Evolutionary conservation across 1,284 basidiomycete genomes (phyloP).

Genomic region (Puccinia polysora): DNA sequence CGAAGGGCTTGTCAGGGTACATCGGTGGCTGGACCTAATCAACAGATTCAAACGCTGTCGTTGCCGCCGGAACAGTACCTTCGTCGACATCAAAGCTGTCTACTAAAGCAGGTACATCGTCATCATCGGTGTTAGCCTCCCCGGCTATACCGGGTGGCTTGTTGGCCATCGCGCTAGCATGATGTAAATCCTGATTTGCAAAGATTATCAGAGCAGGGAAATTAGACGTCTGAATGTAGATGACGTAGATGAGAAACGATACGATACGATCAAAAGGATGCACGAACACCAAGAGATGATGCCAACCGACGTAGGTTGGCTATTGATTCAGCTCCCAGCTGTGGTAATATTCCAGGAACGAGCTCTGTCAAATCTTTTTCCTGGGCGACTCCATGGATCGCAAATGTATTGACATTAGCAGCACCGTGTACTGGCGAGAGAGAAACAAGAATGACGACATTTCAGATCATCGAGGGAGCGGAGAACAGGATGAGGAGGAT

Average conservation of each 20-base stretch:
- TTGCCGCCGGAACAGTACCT: conserved; percentile 15
- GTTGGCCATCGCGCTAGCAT: conserved; percentile 16
- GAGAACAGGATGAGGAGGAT: background rate
- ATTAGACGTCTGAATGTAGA: background rate
- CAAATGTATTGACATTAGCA: conserved; percentile 86
- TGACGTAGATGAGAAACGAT: background rate
- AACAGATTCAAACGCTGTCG: conserved; percentile 38
- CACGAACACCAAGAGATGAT: conserved; percentile 43
- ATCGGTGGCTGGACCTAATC: conserved; percentile 22
- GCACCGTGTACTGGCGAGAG: conserved; percentile 77
- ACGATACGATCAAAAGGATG: background rate
- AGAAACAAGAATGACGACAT: background rate
- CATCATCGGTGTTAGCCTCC: conserved; percentile 39
- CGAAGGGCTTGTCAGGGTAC: too few species aligned
- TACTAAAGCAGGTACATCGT: conserved; percentile 42
- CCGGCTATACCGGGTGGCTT: conserved; percentile 24
- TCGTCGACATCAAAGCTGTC: conserved; percentile 44
- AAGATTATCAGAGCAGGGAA: background rate
- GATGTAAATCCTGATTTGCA: conserved; percentile 17
- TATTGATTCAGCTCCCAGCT: conserved; percentile 96
- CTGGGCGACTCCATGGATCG: conserved; percentile 89
- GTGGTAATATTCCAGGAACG: conserved; percentile 96
- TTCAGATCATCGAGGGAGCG: conserved; percentile 37
- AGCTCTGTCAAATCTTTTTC: conserved; percentile 99
- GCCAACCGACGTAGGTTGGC: conserved; percentile 93